Evolutionary conservation across 345 rosid genomes (phyloP), one percentile per base, ranked within the genome.

Genomic region (Durio zibethinus): DNA sequence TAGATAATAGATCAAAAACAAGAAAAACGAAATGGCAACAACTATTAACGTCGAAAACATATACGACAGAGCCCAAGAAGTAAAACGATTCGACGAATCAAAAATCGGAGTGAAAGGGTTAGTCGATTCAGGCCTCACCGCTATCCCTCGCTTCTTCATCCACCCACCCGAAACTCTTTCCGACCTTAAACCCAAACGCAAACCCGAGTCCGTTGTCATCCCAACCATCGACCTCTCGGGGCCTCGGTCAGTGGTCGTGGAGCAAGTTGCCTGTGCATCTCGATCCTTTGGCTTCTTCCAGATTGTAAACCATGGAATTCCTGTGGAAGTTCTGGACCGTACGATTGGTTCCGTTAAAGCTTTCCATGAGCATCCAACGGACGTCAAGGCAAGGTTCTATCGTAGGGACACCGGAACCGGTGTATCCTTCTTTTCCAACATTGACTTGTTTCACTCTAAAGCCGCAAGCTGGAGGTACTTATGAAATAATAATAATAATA

Each of bases 401-500:
- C 36, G 73, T 1, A 76, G 88, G 74, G 76, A 74, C n/a, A 0
- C 0, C 20, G 81, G 43, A 4, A 5, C 76, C 0, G 85, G 86
- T 0, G 88, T 83, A 2, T 36, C 71, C 5, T 86, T 87, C 82
- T 50, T 88, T 25, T 87, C 87, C 60, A 86, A 85, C 61, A 27
- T 87, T 5, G 88, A 89, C 48, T 71, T 87, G 82, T 86, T 78
- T 33, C 77, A 70, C 15, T 82, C 90, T n/a, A 87, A 82, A 52
- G 90, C 91, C 23, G 89, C 93, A 1, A 83, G 88, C 79, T 87
- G 92, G 92, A 89, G 92, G 90, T 83, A n/a, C n/a, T n/a, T n/a
- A n/a, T n/a, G n/a, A n/a, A n/a, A n/a, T n/a, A n/a, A n/a, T n/a
- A n/a, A n/a, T n/a, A n/a, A n/a, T n/a, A n/a, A n/a, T n/a, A n/a